A percentile compares a stretch with the other conserved stretches of the same genome.
phyloP scores from a whole-genome alignment of 495 filamentous ascomycete species.

The Xylaria scruposa region DNA sequence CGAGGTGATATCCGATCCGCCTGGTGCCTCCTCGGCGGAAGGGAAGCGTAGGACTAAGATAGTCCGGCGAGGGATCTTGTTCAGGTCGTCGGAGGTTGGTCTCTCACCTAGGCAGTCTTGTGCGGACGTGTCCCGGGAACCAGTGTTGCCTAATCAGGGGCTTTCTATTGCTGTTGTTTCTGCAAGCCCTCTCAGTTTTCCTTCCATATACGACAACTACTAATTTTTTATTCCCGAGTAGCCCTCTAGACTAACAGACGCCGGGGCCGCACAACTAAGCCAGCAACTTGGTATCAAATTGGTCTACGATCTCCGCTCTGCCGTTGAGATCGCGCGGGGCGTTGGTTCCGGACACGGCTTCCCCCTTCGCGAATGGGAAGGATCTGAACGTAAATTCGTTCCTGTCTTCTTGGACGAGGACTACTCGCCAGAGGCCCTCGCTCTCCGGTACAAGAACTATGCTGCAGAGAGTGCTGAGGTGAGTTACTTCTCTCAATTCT shows the following conservation, averaged over 20 bases:
- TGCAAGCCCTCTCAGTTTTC: not conserved
- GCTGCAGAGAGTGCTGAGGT: constrained; percentile 50
- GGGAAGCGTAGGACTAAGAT: constrained; percentile 38
- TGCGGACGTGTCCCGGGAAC: not conserved
- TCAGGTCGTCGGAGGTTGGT: constrained; percentile 59
- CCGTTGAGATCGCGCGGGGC: constrained; percentile 53
- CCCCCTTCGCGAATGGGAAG: constrained; percentile 51
- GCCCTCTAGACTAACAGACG: constrained; percentile 56
- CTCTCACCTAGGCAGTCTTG: not conserved
- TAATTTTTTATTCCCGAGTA: constrained; percentile 6
- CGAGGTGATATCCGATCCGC: constrained; percentile 39
- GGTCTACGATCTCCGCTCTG: constrained; percentile 71
- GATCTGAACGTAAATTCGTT: constrained; percentile 58
- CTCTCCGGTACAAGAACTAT: constrained; percentile 56
- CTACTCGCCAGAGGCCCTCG: constrained; percentile 59
- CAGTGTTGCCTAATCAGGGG: not conserved
- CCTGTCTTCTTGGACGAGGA: constrained; percentile 67
- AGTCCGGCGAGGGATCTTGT: constrained; percentile 58
- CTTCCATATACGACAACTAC: not conserved
- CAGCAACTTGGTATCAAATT: constrained; percentile 61
- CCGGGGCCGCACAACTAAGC: constrained; percentile 57
- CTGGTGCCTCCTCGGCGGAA: constrained; percentile 17
- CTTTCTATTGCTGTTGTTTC: not conserved
- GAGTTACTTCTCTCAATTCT: constrained; percentile 28
- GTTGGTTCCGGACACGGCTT: constrained; percentile 39